Percentiles rank a stretch among this genome's conserved stretches.
Evolutionary conservation across 192 early-diverging fungal genomes (phyloP).

Genomic region (Umbelopsis isabellina): DNA sequence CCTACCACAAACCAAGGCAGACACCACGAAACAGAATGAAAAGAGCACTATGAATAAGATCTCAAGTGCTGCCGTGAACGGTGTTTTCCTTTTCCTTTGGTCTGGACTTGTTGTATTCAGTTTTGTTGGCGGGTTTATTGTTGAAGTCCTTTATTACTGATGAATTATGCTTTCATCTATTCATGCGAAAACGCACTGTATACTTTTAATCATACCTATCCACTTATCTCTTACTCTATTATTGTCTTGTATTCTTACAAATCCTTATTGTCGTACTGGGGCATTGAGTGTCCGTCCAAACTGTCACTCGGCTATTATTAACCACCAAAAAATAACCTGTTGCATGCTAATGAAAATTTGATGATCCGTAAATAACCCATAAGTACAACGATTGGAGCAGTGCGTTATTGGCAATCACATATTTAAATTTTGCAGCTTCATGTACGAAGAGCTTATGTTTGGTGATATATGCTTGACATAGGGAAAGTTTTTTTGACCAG

Average conservation of each 20-base stretch:
- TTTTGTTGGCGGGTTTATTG: background rate
- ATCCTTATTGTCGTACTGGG: too few species aligned
- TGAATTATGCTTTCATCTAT: background rate
- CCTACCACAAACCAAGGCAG: background rate
- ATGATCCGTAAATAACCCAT: background rate
- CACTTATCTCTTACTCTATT: background rate
- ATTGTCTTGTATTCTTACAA: too few species aligned
- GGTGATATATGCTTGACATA: too few species aligned
- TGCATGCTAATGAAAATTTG: background rate
- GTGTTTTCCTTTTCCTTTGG: background rate
- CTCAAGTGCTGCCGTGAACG: background rate
- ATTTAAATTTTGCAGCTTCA: too few species aligned
- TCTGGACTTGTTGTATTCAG: background rate
- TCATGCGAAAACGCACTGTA: background rate
- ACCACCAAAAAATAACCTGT: background rate
- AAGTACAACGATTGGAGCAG: too few species aligned
- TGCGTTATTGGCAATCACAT: too few species aligned
- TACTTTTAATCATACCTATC: background rate
- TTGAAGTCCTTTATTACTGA: constrained; percentile 7
- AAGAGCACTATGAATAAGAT: background rate
- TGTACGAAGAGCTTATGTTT: too few species aligned
- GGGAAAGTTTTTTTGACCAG: too few species aligned
- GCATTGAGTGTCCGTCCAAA: too few species aligned
- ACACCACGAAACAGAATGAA: background rate
- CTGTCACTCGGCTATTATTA: too few species aligned